These are phyloP conservation scores for Leishmania aethiopica DNA, from an alignment of 208 protist genomes.

Conservation along the genomic window DNA sequence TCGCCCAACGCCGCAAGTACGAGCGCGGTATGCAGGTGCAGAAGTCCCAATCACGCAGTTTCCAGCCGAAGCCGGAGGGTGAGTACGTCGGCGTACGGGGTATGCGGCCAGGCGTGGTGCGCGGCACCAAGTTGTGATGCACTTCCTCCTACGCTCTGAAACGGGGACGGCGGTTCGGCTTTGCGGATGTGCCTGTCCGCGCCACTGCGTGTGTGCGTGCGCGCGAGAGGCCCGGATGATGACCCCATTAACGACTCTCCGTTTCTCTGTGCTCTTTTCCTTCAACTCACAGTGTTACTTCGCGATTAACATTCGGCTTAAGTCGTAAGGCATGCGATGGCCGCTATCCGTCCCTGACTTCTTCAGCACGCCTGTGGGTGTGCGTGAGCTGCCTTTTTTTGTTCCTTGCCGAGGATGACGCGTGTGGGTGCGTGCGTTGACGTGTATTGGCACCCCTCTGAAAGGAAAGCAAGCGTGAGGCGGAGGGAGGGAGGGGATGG, in stretches of 20 bases:
- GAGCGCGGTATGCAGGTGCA: slow-evolving; percentile 84
- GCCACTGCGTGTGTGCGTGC: neutral
- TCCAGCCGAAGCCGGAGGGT: slow-evolving; percentile 82
- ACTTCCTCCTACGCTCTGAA: neutral
- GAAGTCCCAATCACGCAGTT: slow-evolving; percentile 77
- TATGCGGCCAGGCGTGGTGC: slow-evolving; percentile 78
- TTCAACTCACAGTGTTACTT: neutral
- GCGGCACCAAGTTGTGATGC: slow-evolving; percentile 42
- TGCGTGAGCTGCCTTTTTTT: neutral
- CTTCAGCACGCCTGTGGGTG: neutral
- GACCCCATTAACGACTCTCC: neutral
- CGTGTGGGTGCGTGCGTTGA: neutral
- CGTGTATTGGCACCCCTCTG: neutral
- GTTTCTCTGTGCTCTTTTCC: neutral
- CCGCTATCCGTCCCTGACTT: neutral
- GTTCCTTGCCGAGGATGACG: neutral
- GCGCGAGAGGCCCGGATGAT: neutral
- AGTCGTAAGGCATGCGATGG: slow-evolving; percentile 1
- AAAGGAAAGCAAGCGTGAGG: neutral
- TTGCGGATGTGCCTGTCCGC: neutral
- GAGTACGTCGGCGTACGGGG: slow-evolving; percentile 78
- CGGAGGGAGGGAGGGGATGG: neutral
- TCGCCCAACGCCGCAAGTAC: slow-evolving; percentile 89
- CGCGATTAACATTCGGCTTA: slow-evolving; percentile 11
- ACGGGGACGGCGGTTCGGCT: neutral